These are phyloP conservation scores for Trichosporon sp. DNA, from an alignment of 1,284 basidiomycete genomes.

Conservation along the genomic window DNA sequence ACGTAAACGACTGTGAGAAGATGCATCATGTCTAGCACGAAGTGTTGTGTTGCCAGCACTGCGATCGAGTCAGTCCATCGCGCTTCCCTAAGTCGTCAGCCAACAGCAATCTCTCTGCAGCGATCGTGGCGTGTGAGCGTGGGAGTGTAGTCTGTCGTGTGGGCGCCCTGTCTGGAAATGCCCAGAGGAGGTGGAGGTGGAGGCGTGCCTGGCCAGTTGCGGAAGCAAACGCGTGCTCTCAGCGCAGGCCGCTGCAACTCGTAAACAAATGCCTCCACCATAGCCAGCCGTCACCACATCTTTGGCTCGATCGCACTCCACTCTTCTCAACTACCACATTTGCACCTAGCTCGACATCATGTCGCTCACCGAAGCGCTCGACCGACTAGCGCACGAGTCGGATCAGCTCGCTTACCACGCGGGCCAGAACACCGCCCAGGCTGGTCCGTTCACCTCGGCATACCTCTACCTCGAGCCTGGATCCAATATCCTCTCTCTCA, in stretches of 20 bases:
- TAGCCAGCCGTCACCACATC: conserved; percentile 1
- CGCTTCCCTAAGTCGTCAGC: background rate
- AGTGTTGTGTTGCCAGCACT: too few relatives aligned
- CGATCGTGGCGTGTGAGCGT: background rate
- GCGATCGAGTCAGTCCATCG: too few relatives aligned
- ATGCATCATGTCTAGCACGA: conserved; percentile 22
- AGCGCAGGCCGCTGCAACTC: conserved; percentile 7
- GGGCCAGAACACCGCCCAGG: conserved; percentile 36
- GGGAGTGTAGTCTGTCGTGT: background rate
- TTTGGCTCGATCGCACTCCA: background rate
- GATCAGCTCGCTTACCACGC: conserved; percentile 44
- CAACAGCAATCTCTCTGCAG: background rate
- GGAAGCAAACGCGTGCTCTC: conserved; percentile 20
- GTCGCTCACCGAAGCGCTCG: conserved; percentile 46
- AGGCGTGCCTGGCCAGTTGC: background rate
- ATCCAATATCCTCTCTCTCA: conserved; percentile 40
- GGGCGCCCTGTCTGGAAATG: background rate
- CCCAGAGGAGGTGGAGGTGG: conserved; percentile 10
- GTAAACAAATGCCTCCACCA: conserved; percentile 30
- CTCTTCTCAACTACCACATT: background rate
- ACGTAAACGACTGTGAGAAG: conserved; percentile 18
- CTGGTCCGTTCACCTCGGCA: conserved; percentile 49
- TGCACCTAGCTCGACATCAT: conserved; percentile 37
- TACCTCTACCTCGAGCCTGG: conserved; percentile 38
- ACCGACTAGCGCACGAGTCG: conserved; percentile 42